Evolutionary conservation across 1,284 basidiomycete species (phyloP).

Genomic region (Tylopilus sp.): DNA sequence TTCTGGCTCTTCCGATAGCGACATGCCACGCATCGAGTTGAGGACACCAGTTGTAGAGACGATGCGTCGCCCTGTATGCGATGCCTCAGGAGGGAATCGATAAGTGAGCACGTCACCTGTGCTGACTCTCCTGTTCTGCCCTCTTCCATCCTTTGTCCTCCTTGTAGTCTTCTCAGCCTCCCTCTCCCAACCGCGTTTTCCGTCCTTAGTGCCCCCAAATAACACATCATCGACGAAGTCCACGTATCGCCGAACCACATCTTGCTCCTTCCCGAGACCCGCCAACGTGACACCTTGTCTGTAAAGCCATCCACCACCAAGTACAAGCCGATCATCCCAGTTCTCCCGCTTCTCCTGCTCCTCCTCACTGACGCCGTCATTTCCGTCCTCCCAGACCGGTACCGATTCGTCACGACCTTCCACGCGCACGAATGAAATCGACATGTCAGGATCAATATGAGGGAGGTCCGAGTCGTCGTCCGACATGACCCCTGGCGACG

Average conservation of each 20-base stretch:
- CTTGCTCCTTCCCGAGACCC: conserved; percentile 55
- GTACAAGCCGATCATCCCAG: conserved; percentile 76
- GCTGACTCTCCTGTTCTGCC: conserved; percentile 50
- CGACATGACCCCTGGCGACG: conserved; percentile 44
- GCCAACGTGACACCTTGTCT: conserved; percentile 55
- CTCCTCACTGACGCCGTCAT: conserved; percentile 43
- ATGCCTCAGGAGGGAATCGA: conserved; percentile 19
- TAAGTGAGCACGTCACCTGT: conserved; percentile 42
- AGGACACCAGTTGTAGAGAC: conserved; percentile 50
- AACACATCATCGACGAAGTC: conserved; percentile 71
- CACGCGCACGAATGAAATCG: conserved; percentile 66
- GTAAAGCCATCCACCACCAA: conserved; percentile 79
- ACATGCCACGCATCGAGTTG: conserved; percentile 45
- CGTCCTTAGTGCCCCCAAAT: conserved; percentile 55
- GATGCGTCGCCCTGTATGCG: conserved; percentile 40
- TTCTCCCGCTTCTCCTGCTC: conserved; percentile 57
- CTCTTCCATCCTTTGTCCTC: conserved; percentile 36
- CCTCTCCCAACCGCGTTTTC: conserved; percentile 53
- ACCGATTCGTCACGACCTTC: conserved; percentile 61
- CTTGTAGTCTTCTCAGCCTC: conserved; percentile 44
- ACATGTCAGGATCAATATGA: conserved; percentile 49
- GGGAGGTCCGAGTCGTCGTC: conserved; percentile 41
- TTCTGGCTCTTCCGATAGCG: conserved; percentile 58
- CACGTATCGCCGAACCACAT: conserved; percentile 57
- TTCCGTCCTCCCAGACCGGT: conserved; percentile 75